Base-by-base conservation (phyloP, 2,329 filamentous ascomycete genomes). In the Xylaria sp. region DNA sequence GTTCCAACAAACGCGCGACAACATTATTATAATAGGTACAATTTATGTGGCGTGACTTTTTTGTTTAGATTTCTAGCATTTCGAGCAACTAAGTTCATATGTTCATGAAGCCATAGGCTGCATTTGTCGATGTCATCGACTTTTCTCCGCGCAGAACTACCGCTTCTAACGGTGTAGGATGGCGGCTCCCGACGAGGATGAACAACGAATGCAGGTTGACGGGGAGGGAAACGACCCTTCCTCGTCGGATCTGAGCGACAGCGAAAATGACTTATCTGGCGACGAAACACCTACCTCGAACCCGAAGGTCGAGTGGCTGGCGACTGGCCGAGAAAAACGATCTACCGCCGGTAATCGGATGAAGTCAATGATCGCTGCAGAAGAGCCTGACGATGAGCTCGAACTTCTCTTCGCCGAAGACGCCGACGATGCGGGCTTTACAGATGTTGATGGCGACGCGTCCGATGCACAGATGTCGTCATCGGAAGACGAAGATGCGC, bases 391-490 rank as follows among this genome's bases (percentile, higher is more conserved):
- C 71, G 86, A 86, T 33, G 88, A 90, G 59, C 85, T 93, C n/a
- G 90, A 92, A 73, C 83, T 93, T 1, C 85, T 93, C n/a, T 93
- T 93, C 74, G 89, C 89, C 71, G 90, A 93, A 77, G 89, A 91
- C 68, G 92, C 88, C 65, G 85, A 91, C 67, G 90, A 92, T 74
- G 84, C 84, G 66, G 86, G 91, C 70, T 91, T 94, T 80, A 89
- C 88, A 63, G 91, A 94, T 75, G 88, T 86, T 6, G 90, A 88
- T 54, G 86, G 86, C 11, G 87, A 87, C 63, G 88, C 83, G 2
- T 93, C 91, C 1, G 95, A 97, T 77, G 90, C 93, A 73, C 90
- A 93, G 56, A 91, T 97, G 83, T 94, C 92, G 15, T 97, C 93
- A 0, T 93, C 90, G 0, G 92, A 93, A 71, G 92, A 94, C 56